Evolutionary conservation across 2,329 filamentous ascomycete species (phyloP), one percentile per base, ranked within the genome.

Genomic region (Diaporthe vaccinii): DNA sequence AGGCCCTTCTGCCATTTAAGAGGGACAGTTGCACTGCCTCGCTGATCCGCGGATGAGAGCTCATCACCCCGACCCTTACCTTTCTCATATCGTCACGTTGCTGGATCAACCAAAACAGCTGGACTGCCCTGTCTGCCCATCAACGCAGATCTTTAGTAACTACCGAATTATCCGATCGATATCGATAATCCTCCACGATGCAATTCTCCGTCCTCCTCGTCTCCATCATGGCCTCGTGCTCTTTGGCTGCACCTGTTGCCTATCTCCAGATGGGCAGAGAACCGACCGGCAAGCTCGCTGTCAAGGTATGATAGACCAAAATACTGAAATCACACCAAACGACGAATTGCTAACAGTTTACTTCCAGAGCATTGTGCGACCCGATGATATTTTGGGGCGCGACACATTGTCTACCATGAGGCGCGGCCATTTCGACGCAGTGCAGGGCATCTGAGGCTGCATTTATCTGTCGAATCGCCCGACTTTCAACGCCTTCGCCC

Each of bases 361-460:
- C 34, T 15, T 25, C 15, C 28, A 75, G 74, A 72, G 41, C n/a
- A 41, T 75, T 12, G 46, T 75, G 4, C 75, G 75, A 28, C 58
- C 75, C 17, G 75, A 76, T 34, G 75, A 76, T 31, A 67, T 76
- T 17, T 59, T 76, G 6, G 75, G 67, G 34, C 75, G 75, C 22
- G 72, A 74, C 25, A 62, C 67, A 7, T 12, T 76, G 53, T 74
- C 75, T 7, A 46, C 53, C 25, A 28, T 67, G n/a, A 46, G 68
- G 31, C 72, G 67, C 34, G 68, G 75, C 25, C n/a, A 65, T 46
- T 72, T 76, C 51, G 46, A 62, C n/a, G 57, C 46, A 17, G 57
- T 59, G 2, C 57, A 55, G 57, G 49, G 44, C 8, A n/a, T 72
- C n/a, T 53, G 70, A 55, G 59, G 17, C 46, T 22, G 12, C 17